Base-by-base conservation (phyloP, 2,329 filamentous ascomycete species). In the Celoporthe dispersa region DNA sequence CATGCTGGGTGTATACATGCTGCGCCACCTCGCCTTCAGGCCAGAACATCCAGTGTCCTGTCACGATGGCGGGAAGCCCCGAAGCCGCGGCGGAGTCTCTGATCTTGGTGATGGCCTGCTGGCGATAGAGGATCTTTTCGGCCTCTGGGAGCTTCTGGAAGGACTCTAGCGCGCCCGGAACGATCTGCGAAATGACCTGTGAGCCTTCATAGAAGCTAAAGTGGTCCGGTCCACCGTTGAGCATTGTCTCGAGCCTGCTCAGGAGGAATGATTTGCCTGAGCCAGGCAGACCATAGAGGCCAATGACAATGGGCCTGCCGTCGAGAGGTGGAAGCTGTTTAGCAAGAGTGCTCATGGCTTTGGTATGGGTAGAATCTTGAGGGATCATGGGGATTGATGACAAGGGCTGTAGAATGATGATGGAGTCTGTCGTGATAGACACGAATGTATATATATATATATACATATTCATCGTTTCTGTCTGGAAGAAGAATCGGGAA, bases 171-270 rank as follows among this genome's bases (percentile, higher is more conserved):
- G 25, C 25, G 25, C 53, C 53, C 0, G 53, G 16, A 14, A 57
- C 53, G 11, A 57, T 6, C 25, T 57, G 14, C 53, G 28, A 33
- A 28, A 57, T 57, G 53, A 57, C 53, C 25, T 57, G 53, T 33
- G 53, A 31, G 53, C 53, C 53, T 57, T 57, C 53, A 19, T 57
- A 57, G 28, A 57, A 33, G 53, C 53, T 33, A 14, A 57, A 57
- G 6, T 12, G 53, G 28, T 31, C 53, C 14, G 4, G 6, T 19
- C 25, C 53, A 57, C 33, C 28, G 14, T 31, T 57, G 28, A 57
- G 53, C 2, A 19, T 28, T 31, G 25, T 57, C 14, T 57, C 53
- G 25, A 57, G 53, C 53, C 25, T 57, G 53, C 28, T 16, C 25
- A 57, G 53, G 28, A 57, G 53, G 53, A 57, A 57, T 19, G 53